phyloP scores from a whole-genome alignment of 2,329 filamentous ascomycete genomes.

The Trichophyton benhamiae region DNA sequence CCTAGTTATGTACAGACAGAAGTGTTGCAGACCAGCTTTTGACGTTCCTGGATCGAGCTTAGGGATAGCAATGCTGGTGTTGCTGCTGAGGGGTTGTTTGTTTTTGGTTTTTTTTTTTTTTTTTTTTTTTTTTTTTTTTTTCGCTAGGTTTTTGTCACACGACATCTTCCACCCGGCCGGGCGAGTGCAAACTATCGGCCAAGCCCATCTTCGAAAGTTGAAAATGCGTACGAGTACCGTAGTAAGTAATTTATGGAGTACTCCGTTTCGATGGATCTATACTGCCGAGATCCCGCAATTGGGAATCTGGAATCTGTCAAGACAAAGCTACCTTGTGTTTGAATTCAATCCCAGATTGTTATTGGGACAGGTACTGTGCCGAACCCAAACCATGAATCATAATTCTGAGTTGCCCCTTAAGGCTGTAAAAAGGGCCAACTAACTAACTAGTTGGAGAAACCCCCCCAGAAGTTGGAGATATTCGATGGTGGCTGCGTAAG shows the following conservation, averaged over 20 bases:
- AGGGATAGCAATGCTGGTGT: neutral
- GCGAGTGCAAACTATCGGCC: neutral
- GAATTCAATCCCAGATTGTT: neutral
- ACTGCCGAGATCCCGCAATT: constrained; percentile 1
- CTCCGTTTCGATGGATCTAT: neutral
- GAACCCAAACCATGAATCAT: neutral
- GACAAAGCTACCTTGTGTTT: neutral
- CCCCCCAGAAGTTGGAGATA: no score
- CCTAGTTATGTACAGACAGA: neutral
- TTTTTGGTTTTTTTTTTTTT: neutral
- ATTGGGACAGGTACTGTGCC: neutral
- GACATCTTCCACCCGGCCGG: neutral
- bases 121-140: neutral
- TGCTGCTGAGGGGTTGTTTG: no score
- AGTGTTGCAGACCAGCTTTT: neutral
- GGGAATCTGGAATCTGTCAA: neutral
- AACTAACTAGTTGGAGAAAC: neutral
- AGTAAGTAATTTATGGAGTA: neutral
- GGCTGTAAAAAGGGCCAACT: neutral
- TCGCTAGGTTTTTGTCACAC: neutral
- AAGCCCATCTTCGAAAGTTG: neutral
- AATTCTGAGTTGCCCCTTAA: neutral
- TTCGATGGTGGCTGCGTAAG: no score
- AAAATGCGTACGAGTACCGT: neutral
- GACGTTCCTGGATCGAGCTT: neutral